These are phyloP conservation scores for Venturia carpophila DNA, from an alignment of 2,329 filamentous ascomycete genomes.

Conservation along the genomic window DNA sequence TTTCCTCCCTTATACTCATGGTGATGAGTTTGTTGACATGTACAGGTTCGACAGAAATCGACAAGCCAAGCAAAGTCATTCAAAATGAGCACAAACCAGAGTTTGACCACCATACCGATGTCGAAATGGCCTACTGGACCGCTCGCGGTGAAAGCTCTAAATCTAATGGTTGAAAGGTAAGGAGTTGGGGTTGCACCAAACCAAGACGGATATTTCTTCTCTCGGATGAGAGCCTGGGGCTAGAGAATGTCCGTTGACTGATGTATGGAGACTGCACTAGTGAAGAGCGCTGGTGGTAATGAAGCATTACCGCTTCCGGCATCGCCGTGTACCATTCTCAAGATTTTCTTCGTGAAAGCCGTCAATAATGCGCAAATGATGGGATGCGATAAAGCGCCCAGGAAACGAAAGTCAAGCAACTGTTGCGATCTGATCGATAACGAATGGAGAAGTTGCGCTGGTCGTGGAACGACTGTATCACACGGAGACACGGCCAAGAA, in stretches of 20 bases:
- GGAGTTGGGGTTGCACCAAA: neutral
- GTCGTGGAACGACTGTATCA: too few relatives aligned
- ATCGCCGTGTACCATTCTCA: neutral
- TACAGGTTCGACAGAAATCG: neutral
- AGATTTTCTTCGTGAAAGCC: too few relatives aligned
- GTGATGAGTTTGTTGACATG: neutral
- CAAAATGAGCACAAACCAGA: conserved; percentile 3
- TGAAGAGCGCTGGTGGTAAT: neutral
- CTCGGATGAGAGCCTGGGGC: neutral
- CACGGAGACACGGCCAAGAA: too few relatives aligned
- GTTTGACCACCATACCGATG: neutral
- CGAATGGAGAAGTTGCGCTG: too few relatives aligned
- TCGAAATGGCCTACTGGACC: conserved; percentile 8
- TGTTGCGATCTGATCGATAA: too few relatives aligned
- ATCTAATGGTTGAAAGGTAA: neutral
- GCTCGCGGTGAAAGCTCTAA: neutral
- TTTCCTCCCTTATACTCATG: neutral
- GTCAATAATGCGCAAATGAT: too few relatives aligned
- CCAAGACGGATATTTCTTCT: neutral
- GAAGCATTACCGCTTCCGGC: neutral
- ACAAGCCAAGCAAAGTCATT: neutral
- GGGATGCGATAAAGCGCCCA: too few relatives aligned
- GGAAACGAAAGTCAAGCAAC: too few relatives aligned
- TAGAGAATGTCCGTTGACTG: neutral
- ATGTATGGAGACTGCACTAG: neutral